A percentile compares a stretch with the other conserved stretches of the same genome.
These are phyloP conservation scores for Blastocystis hominis DNA, from an alignment of 352 stramenopile genomes.

Conservation along the genomic window DNA sequence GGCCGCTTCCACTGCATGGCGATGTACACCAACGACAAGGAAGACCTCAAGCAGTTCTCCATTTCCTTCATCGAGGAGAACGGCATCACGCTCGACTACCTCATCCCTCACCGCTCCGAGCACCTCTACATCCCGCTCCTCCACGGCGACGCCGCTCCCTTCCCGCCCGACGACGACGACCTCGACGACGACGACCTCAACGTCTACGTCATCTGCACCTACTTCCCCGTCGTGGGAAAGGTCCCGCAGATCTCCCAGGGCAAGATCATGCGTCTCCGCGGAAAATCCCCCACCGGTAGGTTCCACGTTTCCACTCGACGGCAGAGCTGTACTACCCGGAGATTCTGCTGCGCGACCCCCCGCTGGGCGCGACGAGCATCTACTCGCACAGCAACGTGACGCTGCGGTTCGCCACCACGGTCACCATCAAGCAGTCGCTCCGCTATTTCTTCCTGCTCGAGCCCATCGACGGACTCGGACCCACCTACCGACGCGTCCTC, in stretches of 20 bases:
- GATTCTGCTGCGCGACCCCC: not conserved
- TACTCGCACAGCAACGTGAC: constrained; percentile 7
- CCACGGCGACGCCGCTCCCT: not conserved
- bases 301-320: not conserved
- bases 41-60: not conserved
- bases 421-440: not conserved
- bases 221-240: not conserved
- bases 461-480: not conserved
- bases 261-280: not conserved
- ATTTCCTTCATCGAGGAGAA: not conserved
- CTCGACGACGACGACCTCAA: not conserved
- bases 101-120: not conserved
- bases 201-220: constrained; percentile 11
- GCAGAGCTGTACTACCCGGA: not conserved
- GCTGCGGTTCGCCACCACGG: not conserved
- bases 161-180: not conserved
- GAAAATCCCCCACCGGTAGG: not conserved
- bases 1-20: constrained; percentile 3
- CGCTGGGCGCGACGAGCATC: not conserved
- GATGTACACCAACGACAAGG: not conserved
- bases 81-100: not conserved
- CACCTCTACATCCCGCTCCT: not conserved
- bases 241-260: not conserved
- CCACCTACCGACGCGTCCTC: not conserved
- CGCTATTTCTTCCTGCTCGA: constrained; percentile 12